Evolutionary conservation across 306 rosid genomes (phyloP), one percentile per base, ranked within the genome.

Genomic region (Trichosanthes truncata): DNA sequence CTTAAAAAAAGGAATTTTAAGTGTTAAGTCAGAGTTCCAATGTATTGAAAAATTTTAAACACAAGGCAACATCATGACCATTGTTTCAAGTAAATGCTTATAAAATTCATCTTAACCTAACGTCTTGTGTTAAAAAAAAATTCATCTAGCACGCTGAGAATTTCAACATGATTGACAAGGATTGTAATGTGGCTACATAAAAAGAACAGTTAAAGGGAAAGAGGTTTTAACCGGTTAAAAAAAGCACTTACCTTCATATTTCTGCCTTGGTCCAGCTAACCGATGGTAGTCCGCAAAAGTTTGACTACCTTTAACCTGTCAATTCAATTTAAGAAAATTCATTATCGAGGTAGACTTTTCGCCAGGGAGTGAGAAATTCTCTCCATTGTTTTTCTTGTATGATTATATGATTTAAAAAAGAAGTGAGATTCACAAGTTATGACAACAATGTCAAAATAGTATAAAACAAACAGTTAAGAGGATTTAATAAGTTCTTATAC

Each of bases 211-310:
- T 25, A 9, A n/a, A 40, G 53, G 10, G 12, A 41, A n/a, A 48
- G 0, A 29, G 23, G 35, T 9, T 14, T 4, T 29, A 10, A n/a
- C 57, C 9, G 57, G 23, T 66, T 17, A 35, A 21, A 52, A 35
- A 21, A 52, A 31, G 41, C 33, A 63, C 57, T 76, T 86, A 92
- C 99, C 99, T 88, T 88, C 83, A 33, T 88, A 89, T 87, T 40
- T 90, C 73, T 87, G 89, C 76, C 81, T 76, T 21, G 97, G 91
- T 41, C 85, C 79, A 73, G 93, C 93, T 80, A 93, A 72, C 36
- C 97, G 91, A 83, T 95, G 93, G 84, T 88, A 95, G 86, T 89
- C 83, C 1, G 85, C 97, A 72, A 87, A 84, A 18, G 56, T 67
- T 78, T 59, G 79, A 78, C 93, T 86, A 43, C 97, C 90, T 81